Conservation (phyloP, 805 yeast species). For the Nakazawaea wyomingensis region DNA sequence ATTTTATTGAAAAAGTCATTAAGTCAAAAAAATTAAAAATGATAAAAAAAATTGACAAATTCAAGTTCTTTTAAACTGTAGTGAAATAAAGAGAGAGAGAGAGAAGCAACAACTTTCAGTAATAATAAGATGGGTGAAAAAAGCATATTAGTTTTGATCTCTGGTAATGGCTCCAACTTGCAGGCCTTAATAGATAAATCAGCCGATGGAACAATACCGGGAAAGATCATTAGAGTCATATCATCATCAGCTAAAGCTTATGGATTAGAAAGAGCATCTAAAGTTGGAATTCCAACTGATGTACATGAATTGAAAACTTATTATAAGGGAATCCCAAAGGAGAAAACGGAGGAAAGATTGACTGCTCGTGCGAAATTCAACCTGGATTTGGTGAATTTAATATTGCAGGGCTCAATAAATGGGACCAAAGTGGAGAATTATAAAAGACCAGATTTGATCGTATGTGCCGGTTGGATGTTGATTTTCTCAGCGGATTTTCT, state of each 20-base stretch:
- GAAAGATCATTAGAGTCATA: slow-evolving; percentile 66
- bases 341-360: slow-evolving; percentile 50
- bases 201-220: slow-evolving; percentile 30
- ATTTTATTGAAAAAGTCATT: too few relatives aligned
- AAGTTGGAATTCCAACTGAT: slow-evolving; percentile 63
- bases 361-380: slow-evolving; percentile 69
- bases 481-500: slow-evolving; percentile 78
- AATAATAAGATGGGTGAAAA: slow-evolving; percentile 6
- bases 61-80: too few relatives aligned
- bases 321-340: slow-evolving; percentile 71
- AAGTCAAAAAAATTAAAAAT: too few relatives aligned
- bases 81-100: background rate
- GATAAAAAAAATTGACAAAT: too few relatives aligned
- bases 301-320: slow-evolving; percentile 70
- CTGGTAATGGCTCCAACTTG: slow-evolving; percentile 93
- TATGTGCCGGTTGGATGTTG: slow-evolving; percentile 99
- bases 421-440: slow-evolving; percentile 29
- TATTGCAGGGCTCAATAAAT: slow-evolving; percentile 43
- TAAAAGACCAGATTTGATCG: slow-evolving; percentile 73
- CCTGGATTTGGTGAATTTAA: slow-evolving; percentile 64
- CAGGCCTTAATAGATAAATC: slow-evolving; percentile 89
- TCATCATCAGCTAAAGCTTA: slow-evolving; percentile 85
- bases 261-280: slow-evolving; percentile 75
- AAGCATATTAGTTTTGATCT: slow-evolving; percentile 69
- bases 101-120: background rate